phyloP scores from a whole-genome alignment of 352 stramenopile genomes.

The Globisporangium polare region DNA sequence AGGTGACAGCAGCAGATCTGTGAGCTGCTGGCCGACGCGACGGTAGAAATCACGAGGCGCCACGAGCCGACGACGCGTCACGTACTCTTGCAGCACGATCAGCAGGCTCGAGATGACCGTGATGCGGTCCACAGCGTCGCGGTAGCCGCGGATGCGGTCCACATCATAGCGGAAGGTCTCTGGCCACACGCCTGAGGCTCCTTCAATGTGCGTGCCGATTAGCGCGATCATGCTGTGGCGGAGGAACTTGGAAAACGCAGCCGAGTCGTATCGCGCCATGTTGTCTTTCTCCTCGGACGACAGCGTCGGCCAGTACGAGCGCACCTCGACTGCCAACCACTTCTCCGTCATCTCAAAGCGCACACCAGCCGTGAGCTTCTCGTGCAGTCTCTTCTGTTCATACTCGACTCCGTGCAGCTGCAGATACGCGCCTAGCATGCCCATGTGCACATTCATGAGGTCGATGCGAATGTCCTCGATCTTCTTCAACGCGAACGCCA shows the following conservation, averaged over 20 bases:
- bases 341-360: slow-evolving; percentile 38
- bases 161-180: slow-evolving; percentile 65
- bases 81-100: slow-evolving; percentile 55
- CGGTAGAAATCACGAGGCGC: slow-evolving; percentile 29
- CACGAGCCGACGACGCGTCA: slow-evolving; percentile 26
- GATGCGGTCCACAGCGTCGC: slow-evolving; percentile 55
- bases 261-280: slow-evolving; percentile 26
- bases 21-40: slow-evolving; percentile 28
- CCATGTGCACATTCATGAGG: slow-evolving; percentile 55
- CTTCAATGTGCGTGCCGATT: slow-evolving; percentile 52
- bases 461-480: slow-evolving; percentile 62
- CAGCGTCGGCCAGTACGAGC: slow-evolving; percentile 26
- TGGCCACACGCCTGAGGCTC: slow-evolving; percentile 37
- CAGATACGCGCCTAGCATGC: slow-evolving; percentile 50
- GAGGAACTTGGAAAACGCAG: slow-evolving; percentile 44
- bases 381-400: slow-evolving; percentile 50
- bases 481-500: slow-evolving; percentile 64
- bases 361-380: slow-evolving; percentile 22
- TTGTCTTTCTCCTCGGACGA: slow-evolving; percentile 17
- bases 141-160: slow-evolving; percentile 43
- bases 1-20: slow-evolving; percentile 35
- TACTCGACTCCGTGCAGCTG: slow-evolving; percentile 57
- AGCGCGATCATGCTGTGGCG: slow-evolving; percentile 41
- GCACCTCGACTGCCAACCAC: slow-evolving; percentile 45
- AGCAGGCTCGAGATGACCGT: slow-evolving; percentile 53